These are phyloP conservation scores for Akanthomyces dipterigenus DNA, from an alignment of 2,329 filamentous ascomycete genomes.

Conservation along the genomic window DNA sequence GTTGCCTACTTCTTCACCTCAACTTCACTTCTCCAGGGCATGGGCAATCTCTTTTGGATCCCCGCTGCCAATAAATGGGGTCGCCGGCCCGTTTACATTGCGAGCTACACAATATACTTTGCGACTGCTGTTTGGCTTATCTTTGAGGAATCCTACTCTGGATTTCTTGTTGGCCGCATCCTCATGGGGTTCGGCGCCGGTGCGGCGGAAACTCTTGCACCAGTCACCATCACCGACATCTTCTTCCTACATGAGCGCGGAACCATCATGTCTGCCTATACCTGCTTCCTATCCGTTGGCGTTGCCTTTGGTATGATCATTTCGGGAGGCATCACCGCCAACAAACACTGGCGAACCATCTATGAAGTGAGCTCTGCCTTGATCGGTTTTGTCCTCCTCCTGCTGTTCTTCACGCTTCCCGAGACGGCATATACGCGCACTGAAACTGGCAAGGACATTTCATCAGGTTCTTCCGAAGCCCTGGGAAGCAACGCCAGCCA, in stretches of 20 bases:
- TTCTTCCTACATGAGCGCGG: constrained; percentile 53
- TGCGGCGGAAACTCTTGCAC: constrained; percentile 44
- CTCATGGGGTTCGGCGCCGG: constrained; percentile 47
- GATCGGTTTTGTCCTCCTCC: constrained; percentile 38
- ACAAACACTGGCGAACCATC: constrained; percentile 42
- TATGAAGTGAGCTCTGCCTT: constrained; percentile 45
- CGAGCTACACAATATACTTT: constrained; percentile 38
- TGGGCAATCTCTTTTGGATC: constrained; percentile 41
- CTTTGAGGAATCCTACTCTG: constrained; percentile 33
- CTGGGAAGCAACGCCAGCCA: neutral
- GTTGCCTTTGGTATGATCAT: constrained; percentile 37
- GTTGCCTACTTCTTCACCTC: constrained; percentile 48
- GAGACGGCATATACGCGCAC: constrained; percentile 43
- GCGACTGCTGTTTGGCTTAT: constrained; percentile 35
- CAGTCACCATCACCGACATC: constrained; percentile 46
- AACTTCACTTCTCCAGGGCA: constrained; percentile 42
- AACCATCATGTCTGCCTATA: constrained; percentile 41
- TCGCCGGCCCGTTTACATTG: constrained; percentile 35
- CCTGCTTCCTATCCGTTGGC: constrained; percentile 33
- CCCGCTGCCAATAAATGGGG: constrained; percentile 40
- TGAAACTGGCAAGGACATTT: constrained; percentile 13
- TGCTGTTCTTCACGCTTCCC: constrained; percentile 47
- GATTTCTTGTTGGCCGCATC: constrained; percentile 40
- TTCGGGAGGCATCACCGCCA: constrained; percentile 42
- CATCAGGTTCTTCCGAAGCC: constrained; percentile 12